Evolutionary conservation across 2,329 filamentous ascomycete genomes (phyloP).

Genomic region (Endocalyx cinctus): DNA sequence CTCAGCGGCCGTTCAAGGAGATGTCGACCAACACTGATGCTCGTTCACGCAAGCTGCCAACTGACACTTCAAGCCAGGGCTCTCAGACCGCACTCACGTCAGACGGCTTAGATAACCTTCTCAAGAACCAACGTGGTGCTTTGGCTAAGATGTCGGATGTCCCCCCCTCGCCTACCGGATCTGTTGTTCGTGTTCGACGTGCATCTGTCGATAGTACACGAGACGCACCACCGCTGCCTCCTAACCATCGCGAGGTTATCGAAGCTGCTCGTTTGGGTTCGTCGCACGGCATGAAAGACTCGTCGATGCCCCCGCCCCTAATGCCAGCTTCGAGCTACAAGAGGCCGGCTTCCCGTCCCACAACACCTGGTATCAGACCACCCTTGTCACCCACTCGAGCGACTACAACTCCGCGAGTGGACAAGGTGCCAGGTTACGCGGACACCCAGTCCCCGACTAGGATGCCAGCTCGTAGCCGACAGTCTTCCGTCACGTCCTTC

Average conservation of each 20-base stretch:
- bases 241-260: conserved; percentile 79
- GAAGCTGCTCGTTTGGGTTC: conserved; percentile 67
- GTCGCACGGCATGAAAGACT: conserved; percentile 39
- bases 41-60: conserved; percentile 33
- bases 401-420: conserved; percentile 53
- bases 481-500: conserved; percentile 92
- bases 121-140: conserved; percentile 47
- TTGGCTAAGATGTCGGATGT: conserved; percentile 25
- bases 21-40: conserved; percentile 54
- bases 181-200: conserved; percentile 50
- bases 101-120: conserved; percentile 71
- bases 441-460: conserved; percentile 47
- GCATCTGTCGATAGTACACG: conserved; percentile 67
- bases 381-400: conserved; percentile 44
- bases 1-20: conserved; percentile 55
- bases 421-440: conserved; percentile 41
- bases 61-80: conserved; percentile 60
- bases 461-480: conserved; percentile 44
- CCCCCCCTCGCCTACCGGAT: conserved; percentile 39
- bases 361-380: conserved; percentile 53
- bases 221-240: conserved; percentile 66
- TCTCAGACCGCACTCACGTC: conserved; percentile 84
- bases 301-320: conserved; percentile 76
- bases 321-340: conserved; percentile 70
- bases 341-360: conserved; percentile 46